These are phyloP conservation scores for Fusarium denticulatum DNA, from an alignment of 2,329 filamentous ascomycete species.

Conservation along the genomic window DNA sequence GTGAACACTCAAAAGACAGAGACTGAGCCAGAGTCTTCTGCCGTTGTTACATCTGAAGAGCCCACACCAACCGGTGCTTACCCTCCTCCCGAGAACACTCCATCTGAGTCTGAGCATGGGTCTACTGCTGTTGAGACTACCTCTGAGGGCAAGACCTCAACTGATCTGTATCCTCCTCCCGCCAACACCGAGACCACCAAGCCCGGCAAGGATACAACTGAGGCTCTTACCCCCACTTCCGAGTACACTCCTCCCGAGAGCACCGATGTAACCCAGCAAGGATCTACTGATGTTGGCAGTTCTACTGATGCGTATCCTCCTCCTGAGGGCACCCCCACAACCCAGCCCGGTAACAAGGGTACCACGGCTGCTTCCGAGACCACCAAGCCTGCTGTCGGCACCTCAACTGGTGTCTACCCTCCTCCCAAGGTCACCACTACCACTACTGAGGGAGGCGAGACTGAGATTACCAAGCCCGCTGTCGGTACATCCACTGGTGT, in stretches of 20 bases:
- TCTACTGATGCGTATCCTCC: slow-evolving; percentile 18
- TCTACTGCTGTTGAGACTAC: neutral
- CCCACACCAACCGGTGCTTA: neutral
- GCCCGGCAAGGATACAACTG: slow-evolving; percentile 8
- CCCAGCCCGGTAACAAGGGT: neutral
- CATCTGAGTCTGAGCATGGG: neutral
- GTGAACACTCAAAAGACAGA: neutral
- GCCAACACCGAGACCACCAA: slow-evolving; percentile 11
- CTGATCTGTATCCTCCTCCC: slow-evolving; percentile 19
- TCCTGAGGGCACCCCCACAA: slow-evolving; percentile 8
- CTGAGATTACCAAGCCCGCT: neutral
- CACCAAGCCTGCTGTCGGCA: neutral
- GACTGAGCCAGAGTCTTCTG: neutral
- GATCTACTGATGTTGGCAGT: slow-evolving; percentile 9
- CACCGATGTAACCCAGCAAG: slow-evolving; percentile 15
- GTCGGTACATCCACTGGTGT: neutral
- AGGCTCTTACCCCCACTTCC: slow-evolving; percentile 18
- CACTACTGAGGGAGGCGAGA: neutral
- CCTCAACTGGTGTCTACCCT: neutral
- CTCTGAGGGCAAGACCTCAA: neutral
- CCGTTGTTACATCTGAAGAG: neutral
- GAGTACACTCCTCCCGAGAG: slow-evolving; percentile 10
- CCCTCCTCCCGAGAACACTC: neutral
- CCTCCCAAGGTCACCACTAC: neutral
- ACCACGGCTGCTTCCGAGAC: slow-evolving; percentile 16